Conservation (phyloP, 164 flowering plant species). For the Annona cherimola region DNA sequence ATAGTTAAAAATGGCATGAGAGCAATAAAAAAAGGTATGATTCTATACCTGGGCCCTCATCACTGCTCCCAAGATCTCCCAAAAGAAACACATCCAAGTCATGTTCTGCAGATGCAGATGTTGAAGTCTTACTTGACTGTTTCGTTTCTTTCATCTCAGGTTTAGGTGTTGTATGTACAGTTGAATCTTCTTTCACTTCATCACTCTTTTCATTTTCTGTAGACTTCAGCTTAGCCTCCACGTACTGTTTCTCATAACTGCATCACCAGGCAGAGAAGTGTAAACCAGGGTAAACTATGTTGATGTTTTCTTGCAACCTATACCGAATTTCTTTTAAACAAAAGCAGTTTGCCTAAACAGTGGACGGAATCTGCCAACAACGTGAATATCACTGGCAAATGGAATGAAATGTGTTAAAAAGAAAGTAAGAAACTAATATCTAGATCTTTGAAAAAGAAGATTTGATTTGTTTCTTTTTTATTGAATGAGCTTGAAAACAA, state of each 20-base stretch:
- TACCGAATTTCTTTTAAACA: not conserved
- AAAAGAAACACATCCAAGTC: slow-evolving; percentile 92
- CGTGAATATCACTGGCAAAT: not conserved
- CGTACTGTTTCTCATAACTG: slow-evolving; percentile 69
- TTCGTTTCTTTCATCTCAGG: slow-evolving; percentile 25
- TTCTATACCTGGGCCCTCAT: slow-evolving; percentile 67
- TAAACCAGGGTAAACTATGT: not conserved
- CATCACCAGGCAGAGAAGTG: slow-evolving; percentile 5
- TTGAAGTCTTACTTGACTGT: slow-evolving; percentile 33
- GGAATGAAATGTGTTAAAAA: not conserved
- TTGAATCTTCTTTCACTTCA: slow-evolving; percentile 21
- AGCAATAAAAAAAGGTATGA: not conserved
- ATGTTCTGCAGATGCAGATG: slow-evolving; percentile 44
- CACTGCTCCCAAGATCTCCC: slow-evolving; percentile 92
- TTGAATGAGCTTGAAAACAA: too few species aligned
- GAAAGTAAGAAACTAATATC: not conserved
- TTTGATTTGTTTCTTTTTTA: too few species aligned
- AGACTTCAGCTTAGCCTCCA: slow-evolving; percentile 49
- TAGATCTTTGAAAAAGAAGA: not conserved
- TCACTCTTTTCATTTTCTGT: slow-evolving; percentile 38
- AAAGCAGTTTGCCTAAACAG: not conserved
- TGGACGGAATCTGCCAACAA: not conserved
- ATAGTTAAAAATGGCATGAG: not conserved
- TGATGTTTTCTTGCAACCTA: not conserved
- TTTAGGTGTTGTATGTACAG: slow-evolving; percentile 29